Conservation (phyloP, 129 eudicot species). For the Artemisia annua region DNA sequence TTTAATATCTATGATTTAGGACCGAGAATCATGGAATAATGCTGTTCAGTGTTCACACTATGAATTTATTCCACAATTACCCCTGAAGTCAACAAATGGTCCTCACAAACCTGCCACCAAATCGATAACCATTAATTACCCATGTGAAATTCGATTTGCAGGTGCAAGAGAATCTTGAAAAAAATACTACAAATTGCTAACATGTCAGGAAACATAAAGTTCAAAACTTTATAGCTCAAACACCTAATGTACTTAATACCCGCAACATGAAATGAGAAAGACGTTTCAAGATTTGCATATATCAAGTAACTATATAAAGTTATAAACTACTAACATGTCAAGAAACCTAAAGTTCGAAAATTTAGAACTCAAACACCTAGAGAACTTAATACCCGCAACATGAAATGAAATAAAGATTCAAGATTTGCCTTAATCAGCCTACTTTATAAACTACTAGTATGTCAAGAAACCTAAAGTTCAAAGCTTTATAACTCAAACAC, state of each 20-base stretch:
- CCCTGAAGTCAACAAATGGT: constrained; percentile 36
- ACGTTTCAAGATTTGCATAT: constrained; percentile 2
- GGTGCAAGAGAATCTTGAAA: constrained; percentile 25
- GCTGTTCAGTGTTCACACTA: constrained; percentile 37
- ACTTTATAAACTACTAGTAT: too few species aligned
- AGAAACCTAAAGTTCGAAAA: constrained; percentile 10
- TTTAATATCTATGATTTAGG: constrained; percentile 17
- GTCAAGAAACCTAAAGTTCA: constrained; percentile 4
- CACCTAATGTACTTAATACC: constrained; percentile 4
- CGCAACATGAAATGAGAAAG: not conserved
- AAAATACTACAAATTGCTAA: not conserved
- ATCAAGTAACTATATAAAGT: too few species aligned
- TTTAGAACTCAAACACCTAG: constrained; percentile 12
- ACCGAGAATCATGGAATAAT: constrained; percentile 22
- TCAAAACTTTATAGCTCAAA: constrained; percentile 4
- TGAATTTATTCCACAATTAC: constrained; percentile 30
- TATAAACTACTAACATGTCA: not conserved
- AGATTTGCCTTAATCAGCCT: not conserved
- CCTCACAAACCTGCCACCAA: constrained; percentile 34
- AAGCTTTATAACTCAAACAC: constrained; percentile 6
- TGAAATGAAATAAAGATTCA: constrained; percentile 16
- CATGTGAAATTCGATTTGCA: constrained; percentile 24
- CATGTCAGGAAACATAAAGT: constrained; percentile 17
- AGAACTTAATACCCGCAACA: constrained; percentile 11
- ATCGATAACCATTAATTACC: constrained; percentile 13